phyloP scores from a whole-genome alignment of 1,139 yeast species.

The Suhomyces yuchorum region DNA sequence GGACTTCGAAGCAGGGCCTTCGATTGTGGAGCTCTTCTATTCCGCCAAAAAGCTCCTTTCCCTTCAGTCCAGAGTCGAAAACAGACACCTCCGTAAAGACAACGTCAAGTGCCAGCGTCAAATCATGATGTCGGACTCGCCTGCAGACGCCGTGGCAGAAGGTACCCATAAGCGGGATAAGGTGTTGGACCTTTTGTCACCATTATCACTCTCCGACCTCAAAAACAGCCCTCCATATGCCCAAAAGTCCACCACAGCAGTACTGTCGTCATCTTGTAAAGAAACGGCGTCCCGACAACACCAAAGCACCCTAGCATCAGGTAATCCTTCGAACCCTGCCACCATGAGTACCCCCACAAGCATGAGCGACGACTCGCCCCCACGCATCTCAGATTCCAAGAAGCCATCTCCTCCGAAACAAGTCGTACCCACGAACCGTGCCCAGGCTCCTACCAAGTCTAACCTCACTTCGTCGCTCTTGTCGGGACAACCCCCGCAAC shows the following conservation, averaged over 20 bases:
- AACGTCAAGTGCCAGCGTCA: constrained; percentile 26
- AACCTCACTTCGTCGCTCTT: constrained; percentile 37
- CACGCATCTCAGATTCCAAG: constrained; percentile 7
- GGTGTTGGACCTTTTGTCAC: constrained; percentile 44
- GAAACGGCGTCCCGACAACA: neutral
- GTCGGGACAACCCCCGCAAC: constrained; percentile 3
- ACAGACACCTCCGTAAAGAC: constrained; percentile 43
- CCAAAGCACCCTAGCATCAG: neutral
- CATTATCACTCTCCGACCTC: constrained; percentile 42
- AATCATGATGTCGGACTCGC: constrained; percentile 11
- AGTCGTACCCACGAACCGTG: neutral
- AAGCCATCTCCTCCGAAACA: neutral
- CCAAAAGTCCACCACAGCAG: constrained; percentile 10
- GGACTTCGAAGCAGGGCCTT: constrained; percentile 33
- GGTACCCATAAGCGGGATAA: constrained; percentile 16
- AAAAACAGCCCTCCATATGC: constrained; percentile 23
- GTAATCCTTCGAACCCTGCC: constrained; percentile 2
- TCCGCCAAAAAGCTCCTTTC: constrained; percentile 46
- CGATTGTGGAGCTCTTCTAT: constrained; percentile 45
- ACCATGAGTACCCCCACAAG: constrained; percentile 27
- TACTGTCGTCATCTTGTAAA: constrained; percentile 1
- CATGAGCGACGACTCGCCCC: constrained; percentile 32
- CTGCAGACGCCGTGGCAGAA: neutral
- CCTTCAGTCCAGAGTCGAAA: constrained; percentile 45
- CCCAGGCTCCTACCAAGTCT: constrained; percentile 24